Conservation (phyloP, 2,329 filamentous ascomycete species). For the Fusarium citri region DNA sequence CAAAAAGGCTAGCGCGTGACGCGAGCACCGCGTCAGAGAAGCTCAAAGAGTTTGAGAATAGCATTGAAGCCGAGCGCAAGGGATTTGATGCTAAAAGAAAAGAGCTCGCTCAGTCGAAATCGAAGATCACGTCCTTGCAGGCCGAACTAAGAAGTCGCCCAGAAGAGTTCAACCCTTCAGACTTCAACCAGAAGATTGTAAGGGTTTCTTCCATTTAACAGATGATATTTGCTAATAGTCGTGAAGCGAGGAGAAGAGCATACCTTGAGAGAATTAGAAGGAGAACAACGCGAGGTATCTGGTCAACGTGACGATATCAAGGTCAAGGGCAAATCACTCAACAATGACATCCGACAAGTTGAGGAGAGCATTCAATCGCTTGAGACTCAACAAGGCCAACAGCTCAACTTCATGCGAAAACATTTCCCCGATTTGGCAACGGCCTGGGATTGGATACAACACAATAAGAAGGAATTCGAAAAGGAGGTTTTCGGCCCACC, state of each 20-base stretch:
- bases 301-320: conserved; percentile 57
- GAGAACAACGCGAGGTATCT: conserved; percentile 53
- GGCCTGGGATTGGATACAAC: conserved; percentile 86
- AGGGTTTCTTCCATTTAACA: conserved; percentile 48
- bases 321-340: conserved; percentile 56
- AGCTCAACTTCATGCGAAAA: conserved; percentile 72
- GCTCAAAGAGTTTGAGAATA: conserved; percentile 57
- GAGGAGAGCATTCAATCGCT: conserved; percentile 67
- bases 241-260: conserved; percentile 71
- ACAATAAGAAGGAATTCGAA: conserved; percentile 76
- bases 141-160: conserved; percentile 71
- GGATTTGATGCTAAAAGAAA: conserved; percentile 62
- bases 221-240: conserved; percentile 36
- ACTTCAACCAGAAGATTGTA: conserved; percentile 80
- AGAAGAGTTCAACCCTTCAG: conserved; percentile 73
- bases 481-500: conserved; percentile 84
- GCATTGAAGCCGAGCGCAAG: conserved; percentile 64
- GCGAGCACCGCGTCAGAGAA: conserved; percentile 52
- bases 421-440: conserved; percentile 71
- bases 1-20: conserved; percentile 58
- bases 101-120: conserved; percentile 62
- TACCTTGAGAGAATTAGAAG: conserved; percentile 62
- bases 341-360: conserved; percentile 52
- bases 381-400: conserved; percentile 80
- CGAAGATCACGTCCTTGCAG: conserved; percentile 72